Conservation (phyloP, 2,329 filamentous ascomycete genomes). For the Cryphonectria carpinicola region DNA sequence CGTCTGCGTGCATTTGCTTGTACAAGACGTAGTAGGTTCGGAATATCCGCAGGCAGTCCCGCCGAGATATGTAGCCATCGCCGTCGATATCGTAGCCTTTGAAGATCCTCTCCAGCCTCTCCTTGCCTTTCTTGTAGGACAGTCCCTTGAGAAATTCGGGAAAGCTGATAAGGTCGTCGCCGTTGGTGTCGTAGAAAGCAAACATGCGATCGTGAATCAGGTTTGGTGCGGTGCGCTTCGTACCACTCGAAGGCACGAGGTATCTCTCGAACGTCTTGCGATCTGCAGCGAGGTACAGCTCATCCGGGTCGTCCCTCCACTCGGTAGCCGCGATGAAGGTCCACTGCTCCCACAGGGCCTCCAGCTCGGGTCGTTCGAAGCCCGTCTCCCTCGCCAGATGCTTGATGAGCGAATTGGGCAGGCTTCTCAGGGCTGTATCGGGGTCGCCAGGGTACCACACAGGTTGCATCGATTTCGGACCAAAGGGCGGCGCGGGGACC, state of each 20-base stretch:
- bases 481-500: slow-evolving; percentile 84
- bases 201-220: slow-evolving; percentile 97
- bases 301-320: slow-evolving; percentile 79
- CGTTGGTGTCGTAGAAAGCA: slow-evolving; percentile 91
- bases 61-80: slow-evolving; percentile 82
- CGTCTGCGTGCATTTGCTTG: slow-evolving; percentile 85
- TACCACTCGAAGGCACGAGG: slow-evolving; percentile 82
- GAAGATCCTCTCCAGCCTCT: slow-evolving; percentile 76
- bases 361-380: slow-evolving; percentile 84
- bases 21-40: slow-evolving; percentile 89
- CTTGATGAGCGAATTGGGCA: slow-evolving; percentile 70
- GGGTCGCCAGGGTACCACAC: slow-evolving; percentile 91
- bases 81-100: slow-evolving; percentile 88
- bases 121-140: slow-evolving; percentile 68
- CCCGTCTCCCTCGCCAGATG: slow-evolving; percentile 72
- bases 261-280: slow-evolving; percentile 91
- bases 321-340: slow-evolving; percentile 88
- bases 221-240: slow-evolving; percentile 77
- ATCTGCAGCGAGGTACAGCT: slow-evolving; percentile 82
- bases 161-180: slow-evolving; percentile 88
- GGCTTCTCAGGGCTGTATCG: slow-evolving; percentile 65
- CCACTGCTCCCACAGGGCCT: slow-evolving; percentile 96
- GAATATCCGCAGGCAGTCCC: slow-evolving; percentile 90
- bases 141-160: slow-evolving; percentile 87
- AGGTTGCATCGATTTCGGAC: slow-evolving; percentile 77